Base-by-base conservation (phyloP, 805 yeast genomes). In the Pichia sporocuriosa region DNA sequence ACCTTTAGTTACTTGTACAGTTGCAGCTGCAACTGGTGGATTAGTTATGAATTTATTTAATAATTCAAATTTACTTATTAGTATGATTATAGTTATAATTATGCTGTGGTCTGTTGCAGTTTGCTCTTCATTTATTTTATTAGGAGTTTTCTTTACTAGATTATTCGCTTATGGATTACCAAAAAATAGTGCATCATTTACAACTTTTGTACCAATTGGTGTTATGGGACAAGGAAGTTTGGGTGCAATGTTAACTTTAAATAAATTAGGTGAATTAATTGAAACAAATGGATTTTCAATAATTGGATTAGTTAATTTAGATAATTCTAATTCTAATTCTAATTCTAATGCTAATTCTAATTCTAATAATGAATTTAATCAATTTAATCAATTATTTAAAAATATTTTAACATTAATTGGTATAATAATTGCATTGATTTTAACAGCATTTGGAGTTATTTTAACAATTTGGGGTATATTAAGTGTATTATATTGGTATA, bases 221-320 rank as follows among this genome's bases (percentile, higher is more conserved):
- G 80, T 89, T 32, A 59, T 84, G 55, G 96, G 96, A 16, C 96
- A 88, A 61, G 95, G 93, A 1, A 73, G 85, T 2, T 84, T 68
- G 59, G 84, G 84, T 2, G 69, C 84, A 12, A 60, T 80, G 47
- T 34, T 53, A 11, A 52, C 44, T 22, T 51, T 44, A 29, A 29
- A 48, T 3, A 49, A 53, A 32, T 34, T 60, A 3, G 51, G 47
- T 6, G 22, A 39, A 2, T 35, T 56, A 13, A 39, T 56, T 13
- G 3, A 20, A 5, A 35, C 30, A 4, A 11, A 28, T 8, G 44
- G 36, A 20, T 41, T 41, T 21, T 15, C 17, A 19, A 31, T 23
- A 6, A 13, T 46, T 3, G 45, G 45, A 4, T 36, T 46, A 11
- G 12, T 13, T 8, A 21, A 31, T 11, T 6, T 32, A 5, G 29